phyloP scores from a whole-genome alignment of 352 stramenopile species.

The Pythium volutum region DNA sequence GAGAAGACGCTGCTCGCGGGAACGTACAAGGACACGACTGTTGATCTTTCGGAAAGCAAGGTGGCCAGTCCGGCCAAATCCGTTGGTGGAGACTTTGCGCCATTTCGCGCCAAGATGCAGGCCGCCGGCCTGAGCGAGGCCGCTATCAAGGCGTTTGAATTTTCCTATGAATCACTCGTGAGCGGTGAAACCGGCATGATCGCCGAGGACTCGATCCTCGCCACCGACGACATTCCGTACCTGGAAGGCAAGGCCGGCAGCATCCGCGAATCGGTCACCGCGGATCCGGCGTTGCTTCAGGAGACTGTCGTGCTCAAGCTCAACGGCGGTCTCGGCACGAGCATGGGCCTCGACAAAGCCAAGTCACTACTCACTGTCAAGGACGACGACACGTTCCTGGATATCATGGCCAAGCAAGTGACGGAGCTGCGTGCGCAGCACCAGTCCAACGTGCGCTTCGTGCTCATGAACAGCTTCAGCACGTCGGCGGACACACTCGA shows the following conservation, averaged over 20 bases:
- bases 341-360: conserved; percentile 94
- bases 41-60: conserved; percentile 94
- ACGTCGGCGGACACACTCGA: conserved; percentile 83
- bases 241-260: conserved; percentile 71
- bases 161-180: conserved; percentile 95
- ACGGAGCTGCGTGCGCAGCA: conserved; percentile 94
- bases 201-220: conserved; percentile 91
- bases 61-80: conserved; percentile 91
- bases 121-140: conserved; percentile 92
- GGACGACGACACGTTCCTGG: conserved; percentile 92
- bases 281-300: conserved; percentile 69
- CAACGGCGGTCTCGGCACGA: conserved; percentile 83
- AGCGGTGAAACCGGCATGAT: conserved; percentile 96
- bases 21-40: conserved; percentile 92
- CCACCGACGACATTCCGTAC: conserved; percentile 76
- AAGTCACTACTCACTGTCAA: conserved; percentile 94
- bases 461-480: conserved; percentile 91
- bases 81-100: conserved; percentile 53
- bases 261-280: conserved; percentile 74
- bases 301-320: conserved; percentile 88
- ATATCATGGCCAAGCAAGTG: conserved; percentile 90
- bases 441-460: conserved; percentile 89
- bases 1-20: conserved; percentile 93
- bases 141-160: conserved; percentile 97
- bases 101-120: conserved; percentile 96